Evolutionary conservation across 2,329 filamentous ascomycete genomes (phyloP).

Genomic region (Volutella citrinella): DNA sequence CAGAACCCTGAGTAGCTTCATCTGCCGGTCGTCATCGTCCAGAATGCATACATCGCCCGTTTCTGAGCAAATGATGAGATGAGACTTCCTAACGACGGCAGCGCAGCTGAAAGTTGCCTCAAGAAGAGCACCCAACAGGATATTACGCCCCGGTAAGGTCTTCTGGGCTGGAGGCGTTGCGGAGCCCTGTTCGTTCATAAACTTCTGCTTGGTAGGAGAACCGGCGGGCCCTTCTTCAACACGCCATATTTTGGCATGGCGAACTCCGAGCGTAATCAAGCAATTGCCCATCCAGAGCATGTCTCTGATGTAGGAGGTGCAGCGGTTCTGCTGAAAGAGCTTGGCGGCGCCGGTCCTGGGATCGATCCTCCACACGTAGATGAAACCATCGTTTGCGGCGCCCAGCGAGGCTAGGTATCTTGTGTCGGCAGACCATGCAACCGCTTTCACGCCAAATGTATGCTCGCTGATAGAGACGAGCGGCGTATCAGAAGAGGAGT

Average conservation of each 20-base stretch:
- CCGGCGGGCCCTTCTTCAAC: conserved; percentile 62
- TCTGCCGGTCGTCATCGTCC: conserved; percentile 70
- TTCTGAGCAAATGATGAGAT: conserved; percentile 82
- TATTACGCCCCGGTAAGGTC: conserved; percentile 81
- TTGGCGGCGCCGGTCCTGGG: conserved; percentile 75
- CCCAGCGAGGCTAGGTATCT: conserved; percentile 86
- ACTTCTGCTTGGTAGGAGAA: conserved; percentile 63
- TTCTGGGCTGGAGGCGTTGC: conserved; percentile 41
- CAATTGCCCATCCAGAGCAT: conserved; percentile 89
- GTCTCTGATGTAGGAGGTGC: conserved; percentile 78
- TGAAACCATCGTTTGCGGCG: conserved; percentile 84
- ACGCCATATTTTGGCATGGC: conserved; percentile 92
- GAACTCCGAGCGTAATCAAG: conserved; percentile 82
- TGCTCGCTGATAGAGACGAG: conserved; percentile 87
- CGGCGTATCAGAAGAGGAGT: conserved; percentile 75
- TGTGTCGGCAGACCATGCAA: conserved; percentile 87
- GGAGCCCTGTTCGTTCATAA: conserved; percentile 39
- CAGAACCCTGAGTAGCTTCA: conserved; percentile 66
- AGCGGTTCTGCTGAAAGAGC: conserved; percentile 83
- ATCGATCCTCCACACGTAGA: conserved; percentile 88
- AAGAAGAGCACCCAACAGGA: conserved; percentile 74
- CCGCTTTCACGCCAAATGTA: conserved; percentile 79
- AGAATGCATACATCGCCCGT: conserved; percentile 85
- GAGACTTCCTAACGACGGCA: conserved; percentile 64
- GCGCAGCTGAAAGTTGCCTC: conserved; percentile 84